Evolutionary conservation across 345 rosid genomes (phyloP).

Genomic region (Pseudoturritis turrita): DNA sequence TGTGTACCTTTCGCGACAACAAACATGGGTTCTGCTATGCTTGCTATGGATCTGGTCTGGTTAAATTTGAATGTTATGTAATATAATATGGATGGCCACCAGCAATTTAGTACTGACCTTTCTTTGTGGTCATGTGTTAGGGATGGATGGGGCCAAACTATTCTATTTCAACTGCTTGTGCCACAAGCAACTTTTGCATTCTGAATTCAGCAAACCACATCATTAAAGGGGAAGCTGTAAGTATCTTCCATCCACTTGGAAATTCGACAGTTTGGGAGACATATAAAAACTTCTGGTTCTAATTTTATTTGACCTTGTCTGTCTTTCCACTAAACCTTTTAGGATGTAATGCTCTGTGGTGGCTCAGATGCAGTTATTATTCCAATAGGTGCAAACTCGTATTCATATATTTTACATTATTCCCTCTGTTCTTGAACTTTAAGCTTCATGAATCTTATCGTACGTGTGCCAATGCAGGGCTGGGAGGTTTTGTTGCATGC

Average conservation of each 20-base stretch:
- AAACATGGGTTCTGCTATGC: slow-evolving; percentile 99
- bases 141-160: slow-evolving; percentile 99
- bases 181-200: slow-evolving; percentile 93
- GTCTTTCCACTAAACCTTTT: slow-evolving; percentile 21
- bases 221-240: slow-evolving; percentile 93
- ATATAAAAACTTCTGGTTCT: slow-evolving; percentile 3
- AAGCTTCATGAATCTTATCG: neutral
- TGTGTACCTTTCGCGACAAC: slow-evolving; percentile 96
- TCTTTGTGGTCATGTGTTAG: slow-evolving; percentile 35
- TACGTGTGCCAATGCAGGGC: slow-evolving; percentile 49
- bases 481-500: slow-evolving; percentile 97
- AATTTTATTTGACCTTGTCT: neutral
- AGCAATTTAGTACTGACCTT: neutral
- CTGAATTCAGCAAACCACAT: slow-evolving; percentile 92
- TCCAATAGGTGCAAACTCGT: slow-evolving; percentile 66
- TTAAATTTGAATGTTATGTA: slow-evolving; percentile 13
- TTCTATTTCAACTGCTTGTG: slow-evolving; percentile 95
- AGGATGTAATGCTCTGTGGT: slow-evolving; percentile 97
- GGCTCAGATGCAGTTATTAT: slow-evolving; percentile 88
- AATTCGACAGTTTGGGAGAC: slow-evolving; percentile 7
- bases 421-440: slow-evolving; percentile 1
- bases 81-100: neutral
- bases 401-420: neutral
- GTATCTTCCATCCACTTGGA: slow-evolving; percentile 29
- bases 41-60: slow-evolving; percentile 92